These are phyloP conservation scores for Fraxinus dipetala DNA, from an alignment of 305 asterid genomes.

Conservation along the genomic window DNA sequence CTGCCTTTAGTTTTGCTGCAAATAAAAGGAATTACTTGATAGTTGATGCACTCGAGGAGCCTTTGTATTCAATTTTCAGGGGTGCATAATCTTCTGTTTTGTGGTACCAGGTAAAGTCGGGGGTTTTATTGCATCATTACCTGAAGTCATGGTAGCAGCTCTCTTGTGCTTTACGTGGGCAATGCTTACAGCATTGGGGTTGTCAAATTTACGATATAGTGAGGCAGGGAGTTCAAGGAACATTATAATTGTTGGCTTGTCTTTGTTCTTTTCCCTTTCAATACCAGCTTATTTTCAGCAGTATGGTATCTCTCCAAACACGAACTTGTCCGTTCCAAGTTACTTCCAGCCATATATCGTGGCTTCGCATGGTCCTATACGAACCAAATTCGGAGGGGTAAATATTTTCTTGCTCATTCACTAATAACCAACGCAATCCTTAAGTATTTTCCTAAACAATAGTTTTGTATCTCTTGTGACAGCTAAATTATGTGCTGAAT, in stretches of 20 bases:
- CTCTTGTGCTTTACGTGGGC: conserved; percentile 99
- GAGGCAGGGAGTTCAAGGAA: conserved; percentile 99
- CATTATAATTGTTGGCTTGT: conserved; percentile 85
- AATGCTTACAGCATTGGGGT: conserved; percentile 90
- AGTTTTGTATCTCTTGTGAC: conserved; percentile 27
- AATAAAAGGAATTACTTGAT: not conserved
- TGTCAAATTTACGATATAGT: conserved; percentile 89
- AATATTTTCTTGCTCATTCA: not conserved
- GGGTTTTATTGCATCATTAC: conserved; percentile 95
- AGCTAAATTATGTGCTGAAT: conserved; percentile 80
- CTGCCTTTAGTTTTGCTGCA: not conserved
- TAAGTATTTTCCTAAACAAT: not conserved
- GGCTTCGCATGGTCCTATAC: conserved; percentile 93
- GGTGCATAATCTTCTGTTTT: not conserved
- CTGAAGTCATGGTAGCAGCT: conserved; percentile 93
- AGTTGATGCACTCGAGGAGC: not conserved
- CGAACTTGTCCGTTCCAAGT: conserved; percentile 77
- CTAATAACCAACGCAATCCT: not conserved
- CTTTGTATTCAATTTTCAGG: not conserved
- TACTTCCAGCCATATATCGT: conserved; percentile 81
- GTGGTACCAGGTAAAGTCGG: conserved; percentile 82
- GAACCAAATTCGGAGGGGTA: conserved; percentile 74
- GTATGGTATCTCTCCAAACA: conserved; percentile 74
- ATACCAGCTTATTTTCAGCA: conserved; percentile 95
- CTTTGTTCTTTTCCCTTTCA: conserved; percentile 81